phyloP scores from a whole-genome alignment of 176 grass and related monocot species.

The Typha latifolia region DNA sequence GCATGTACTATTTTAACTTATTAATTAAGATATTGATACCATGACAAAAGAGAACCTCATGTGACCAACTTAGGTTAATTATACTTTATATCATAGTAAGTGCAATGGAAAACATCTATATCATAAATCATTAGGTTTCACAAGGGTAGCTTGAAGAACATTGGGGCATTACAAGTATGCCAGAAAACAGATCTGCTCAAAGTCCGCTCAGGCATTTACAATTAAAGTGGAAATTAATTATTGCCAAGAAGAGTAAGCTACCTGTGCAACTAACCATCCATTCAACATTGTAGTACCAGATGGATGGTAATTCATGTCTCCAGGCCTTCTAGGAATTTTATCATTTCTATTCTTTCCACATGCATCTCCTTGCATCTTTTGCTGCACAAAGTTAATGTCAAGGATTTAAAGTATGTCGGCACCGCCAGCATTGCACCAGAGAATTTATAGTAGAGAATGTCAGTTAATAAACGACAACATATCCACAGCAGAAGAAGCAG shows the following conservation, averaged over 20 bases:
- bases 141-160: no score
- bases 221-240: conserved; percentile 8
- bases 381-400: conserved; percentile 11
- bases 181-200: no score
- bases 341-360: conserved; percentile 8
- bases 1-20: not conserved
- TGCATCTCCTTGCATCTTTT: conserved; percentile 16
- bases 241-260: conserved; percentile 16
- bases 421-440: not conserved
- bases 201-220: not conserved
- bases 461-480: no score
- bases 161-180: no score
- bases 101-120: no score
- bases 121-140: no score
- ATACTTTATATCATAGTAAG: no score
- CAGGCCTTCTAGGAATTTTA: conserved; percentile 5
- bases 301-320: not conserved
- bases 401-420: not conserved
- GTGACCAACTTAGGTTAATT: no score
- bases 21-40: not conserved
- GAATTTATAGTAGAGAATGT: not conserved
- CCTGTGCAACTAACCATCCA: conserved; percentile 30
- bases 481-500: no score
- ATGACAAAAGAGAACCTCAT: not conserved
- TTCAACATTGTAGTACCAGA: conserved; percentile 13